Evolutionary conservation across 192 early-diverging fungal species (phyloP), one percentile per base, ranked within the genome.

Genomic region (Dimargaris cristalligena): DNA sequence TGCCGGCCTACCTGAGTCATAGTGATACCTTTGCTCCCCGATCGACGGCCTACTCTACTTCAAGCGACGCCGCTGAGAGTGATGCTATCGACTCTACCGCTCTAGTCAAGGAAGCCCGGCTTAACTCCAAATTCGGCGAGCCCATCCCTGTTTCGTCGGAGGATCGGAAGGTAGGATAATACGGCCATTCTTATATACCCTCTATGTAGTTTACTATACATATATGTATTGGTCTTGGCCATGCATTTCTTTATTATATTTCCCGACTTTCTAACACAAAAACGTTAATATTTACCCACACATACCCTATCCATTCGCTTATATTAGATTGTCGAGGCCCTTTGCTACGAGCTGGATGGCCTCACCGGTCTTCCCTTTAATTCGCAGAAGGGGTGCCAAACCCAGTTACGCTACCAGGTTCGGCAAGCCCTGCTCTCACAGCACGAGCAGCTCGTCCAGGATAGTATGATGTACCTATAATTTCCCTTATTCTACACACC

Each of bases 11-110:
- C 49, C 11, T 50, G 23, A 50, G 23, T 11, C 22, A n/a, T 26
- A 26, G 10, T 11, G 49, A 26, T 4, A 11, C 18, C 26, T 25
- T 2, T 11, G 28, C 22, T n/a, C 49, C 49, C 11, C 11, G 45
- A 22, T 22, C 45, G 11, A 46, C 18, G 45, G 45, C 10, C 20
- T 22, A 2, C 45, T 22, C 4, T 50, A 25, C 49, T 25, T 13
- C 72, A 50, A 60, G 65, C 51, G 63, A 76, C 56, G 71, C 78
- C 35, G 14, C 60, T 13, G 66, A 71, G 25, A 62, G 72, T 22
- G 51, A 73, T 31, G 63, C 32, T 22, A 29, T 68, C 20, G 54
- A 68, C 11, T 44, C 65, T 30, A 22, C 60, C 61, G 52, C 70
- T 11, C 52, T 62, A 3, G 46, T 44, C 3, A 28, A 23, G 14